A percentile compares a stretch with the other conserved stretches of the same genome.
phyloP scores from a whole-genome alignment of 2,329 filamentous ascomycete genomes.

The Fusarium lyarnte region DNA sequence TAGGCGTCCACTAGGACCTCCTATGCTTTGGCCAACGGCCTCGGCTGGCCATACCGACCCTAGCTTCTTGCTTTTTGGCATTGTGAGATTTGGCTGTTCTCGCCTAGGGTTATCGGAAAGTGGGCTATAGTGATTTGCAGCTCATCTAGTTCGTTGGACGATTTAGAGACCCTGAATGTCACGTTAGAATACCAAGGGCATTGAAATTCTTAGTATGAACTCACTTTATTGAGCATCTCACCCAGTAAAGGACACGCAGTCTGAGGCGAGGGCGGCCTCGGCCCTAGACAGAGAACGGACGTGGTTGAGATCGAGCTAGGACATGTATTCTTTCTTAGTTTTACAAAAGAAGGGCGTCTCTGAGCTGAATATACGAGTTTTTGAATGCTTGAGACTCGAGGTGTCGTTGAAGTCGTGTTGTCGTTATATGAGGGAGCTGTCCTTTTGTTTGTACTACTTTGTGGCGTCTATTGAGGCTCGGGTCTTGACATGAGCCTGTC shows the following conservation, averaged over 20 bases:
- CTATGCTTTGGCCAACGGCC: constrained; percentile 38
- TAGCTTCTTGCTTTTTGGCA: constrained; percentile 8
- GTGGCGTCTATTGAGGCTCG: constrained; percentile 36
- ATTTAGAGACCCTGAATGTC: not conserved
- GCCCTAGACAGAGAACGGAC: not conserved
- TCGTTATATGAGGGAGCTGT: constrained; percentile 2
- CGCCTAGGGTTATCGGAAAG: not conserved
- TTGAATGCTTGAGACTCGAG: not conserved
- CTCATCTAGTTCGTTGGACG: not conserved
- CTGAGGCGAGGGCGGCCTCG: not conserved
- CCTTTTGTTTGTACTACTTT: constrained; percentile 20
- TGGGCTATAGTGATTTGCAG: not conserved
- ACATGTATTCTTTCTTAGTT: not conserved
- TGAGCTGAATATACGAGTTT: not conserved
- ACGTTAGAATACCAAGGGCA: not conserved
- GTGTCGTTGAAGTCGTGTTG: not conserved
- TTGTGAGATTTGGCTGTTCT: not conserved
- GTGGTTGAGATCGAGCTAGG: not conserved
- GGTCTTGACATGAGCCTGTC: not conserved
- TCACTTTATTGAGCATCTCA: not conserved
- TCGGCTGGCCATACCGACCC: constrained; percentile 24
- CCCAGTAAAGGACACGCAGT: not conserved
- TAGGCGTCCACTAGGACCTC: constrained; percentile 38
- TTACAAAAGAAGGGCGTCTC: too few species aligned
- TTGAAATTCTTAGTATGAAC: not conserved